These are phyloP conservation scores for Eurotiales sp. DNA, from an alignment of 2,329 filamentous ascomycete species.

Conservation along the genomic window DNA sequence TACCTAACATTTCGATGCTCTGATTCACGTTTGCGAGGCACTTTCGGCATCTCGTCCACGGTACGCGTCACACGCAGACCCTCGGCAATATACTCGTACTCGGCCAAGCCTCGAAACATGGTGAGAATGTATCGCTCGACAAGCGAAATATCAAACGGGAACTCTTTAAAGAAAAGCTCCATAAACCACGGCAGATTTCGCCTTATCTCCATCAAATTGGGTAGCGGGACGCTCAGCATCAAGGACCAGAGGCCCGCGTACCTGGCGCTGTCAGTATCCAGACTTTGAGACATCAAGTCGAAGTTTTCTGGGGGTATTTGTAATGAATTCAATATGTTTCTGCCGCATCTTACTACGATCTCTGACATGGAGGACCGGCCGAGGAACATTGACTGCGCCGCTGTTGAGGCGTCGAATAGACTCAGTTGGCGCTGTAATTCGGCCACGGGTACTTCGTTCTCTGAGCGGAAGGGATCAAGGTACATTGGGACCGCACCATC, in stretches of 20 bases:
- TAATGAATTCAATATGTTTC: slow-evolving; percentile 75
- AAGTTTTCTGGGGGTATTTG: slow-evolving; percentile 48
- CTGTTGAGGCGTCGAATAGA: slow-evolving; percentile 44
- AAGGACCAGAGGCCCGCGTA: slow-evolving; percentile 73
- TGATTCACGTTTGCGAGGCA: slow-evolving; percentile 34
- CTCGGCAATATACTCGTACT: slow-evolving; percentile 53
- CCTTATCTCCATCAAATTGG: slow-evolving; percentile 50
- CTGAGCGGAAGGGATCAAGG: slow-evolving; percentile 73
- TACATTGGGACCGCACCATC: slow-evolving; percentile 60
- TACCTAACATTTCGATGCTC: slow-evolving; percentile 54
- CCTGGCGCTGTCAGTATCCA: slow-evolving; percentile 58
- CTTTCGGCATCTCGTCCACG: slow-evolving; percentile 54
- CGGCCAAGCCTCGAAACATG: slow-evolving; percentile 50
- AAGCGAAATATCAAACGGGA: slow-evolving; percentile 68
- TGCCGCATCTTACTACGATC: slow-evolving; percentile 70
- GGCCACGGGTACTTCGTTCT: slow-evolving; percentile 60
- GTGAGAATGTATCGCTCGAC: slow-evolving; percentile 66
- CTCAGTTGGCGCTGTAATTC: slow-evolving; percentile 60
- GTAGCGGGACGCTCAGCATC: slow-evolving; percentile 49
- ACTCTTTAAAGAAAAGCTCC: slow-evolving; percentile 61
- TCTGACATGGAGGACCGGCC: slow-evolving; percentile 60
- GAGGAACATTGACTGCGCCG: slow-evolving; percentile 52
- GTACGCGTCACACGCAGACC: slow-evolving; percentile 55
- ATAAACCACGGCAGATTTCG: slow-evolving; percentile 63
- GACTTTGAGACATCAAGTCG: slow-evolving; percentile 35